Conservation (phyloP, 768 basidiomycete genomes). For the Boletus rubroflammeus region DNA sequence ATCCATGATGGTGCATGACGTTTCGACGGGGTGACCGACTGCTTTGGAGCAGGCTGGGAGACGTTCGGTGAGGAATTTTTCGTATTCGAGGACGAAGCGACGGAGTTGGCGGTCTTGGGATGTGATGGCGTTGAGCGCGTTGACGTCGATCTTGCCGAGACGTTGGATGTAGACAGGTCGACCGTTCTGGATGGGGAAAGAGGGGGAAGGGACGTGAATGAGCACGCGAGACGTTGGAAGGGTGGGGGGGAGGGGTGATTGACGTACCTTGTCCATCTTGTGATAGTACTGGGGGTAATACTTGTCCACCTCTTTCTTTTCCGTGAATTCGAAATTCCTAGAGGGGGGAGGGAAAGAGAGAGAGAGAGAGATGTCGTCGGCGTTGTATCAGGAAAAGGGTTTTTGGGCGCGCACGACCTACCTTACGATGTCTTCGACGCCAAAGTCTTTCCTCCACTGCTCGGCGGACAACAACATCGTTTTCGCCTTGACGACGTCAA, state of each 20-base stretch:
- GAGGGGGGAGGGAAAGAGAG: too few species aligned
- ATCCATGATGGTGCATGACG: slow-evolving; percentile 96
- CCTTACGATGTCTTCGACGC: slow-evolving; percentile 71
- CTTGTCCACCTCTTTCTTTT: slow-evolving; percentile 79
- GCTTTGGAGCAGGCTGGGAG: slow-evolving; percentile 73
- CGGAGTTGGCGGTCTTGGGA: slow-evolving; percentile 85
- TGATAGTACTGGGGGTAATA: slow-evolving; percentile 97
- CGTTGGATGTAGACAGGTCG: slow-evolving; percentile 94
- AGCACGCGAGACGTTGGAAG: background rate
- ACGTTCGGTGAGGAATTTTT: slow-evolving; percentile 77
- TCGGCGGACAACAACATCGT: slow-evolving; percentile 79
- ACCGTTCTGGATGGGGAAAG: slow-evolving; percentile 61
- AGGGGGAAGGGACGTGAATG: background rate
- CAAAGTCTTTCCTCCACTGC: slow-evolving; percentile 86
- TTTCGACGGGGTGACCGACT: slow-evolving; percentile 87
- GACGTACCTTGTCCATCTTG: slow-evolving; percentile 81
- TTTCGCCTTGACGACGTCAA: slow-evolving; percentile 80
- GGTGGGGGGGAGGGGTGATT: too few species aligned
- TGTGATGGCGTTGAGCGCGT: slow-evolving; percentile 75
- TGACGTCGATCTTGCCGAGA: slow-evolving; percentile 86
- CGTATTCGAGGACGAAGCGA: slow-evolving; percentile 90
- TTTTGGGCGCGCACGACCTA: slow-evolving; percentile 32
- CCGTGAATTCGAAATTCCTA: slow-evolving; percentile 80
- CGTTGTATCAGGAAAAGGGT: too few species aligned
- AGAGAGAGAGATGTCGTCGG: too few species aligned